Base-by-base conservation (phyloP, 352 stramenopile genomes). In the Globisporangium cystogenes region DNA sequence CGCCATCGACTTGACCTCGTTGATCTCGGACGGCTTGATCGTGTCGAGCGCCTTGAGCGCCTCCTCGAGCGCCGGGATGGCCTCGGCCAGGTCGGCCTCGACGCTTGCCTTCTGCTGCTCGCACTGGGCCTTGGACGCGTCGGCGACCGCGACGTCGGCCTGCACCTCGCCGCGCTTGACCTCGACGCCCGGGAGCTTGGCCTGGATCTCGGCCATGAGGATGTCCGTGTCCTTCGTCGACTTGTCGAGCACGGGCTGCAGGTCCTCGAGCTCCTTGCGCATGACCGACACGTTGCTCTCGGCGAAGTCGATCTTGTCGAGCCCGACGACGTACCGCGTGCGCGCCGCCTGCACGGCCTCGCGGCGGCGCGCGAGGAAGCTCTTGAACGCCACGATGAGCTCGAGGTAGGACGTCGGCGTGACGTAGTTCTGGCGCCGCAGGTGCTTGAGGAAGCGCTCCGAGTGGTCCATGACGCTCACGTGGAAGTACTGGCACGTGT, bases 391-490 rank as follows among this genome's bases (percentile, higher is more conserved):
- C 15, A 96, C 66, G 37, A 98, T 97, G 16, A 98, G 75, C 63
- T 98, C 94, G 8, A 98, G 58, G 60, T 98, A 98, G 33, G 79
- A 96, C 10, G 95, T 98, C 12, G 95, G 94, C 6, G 95, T 98
- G 23, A 98, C 93, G 55, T 98, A 98, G 57, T 98, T 98, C 50
- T 96, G 83, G 0, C 94, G 82, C 21, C 88, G 73, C 35, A 97
- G 59, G 37, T 79, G 71, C 48, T 86, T 72, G 1, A 93, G 57
- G 45, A 97, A 98, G 16, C 77, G 71, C 37, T 74, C 68, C 18
- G 86, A 96, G 29, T 97, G 81, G 2, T 87, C 74, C 60, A 90
- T 86, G 14, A 94, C 87, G 42, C 87, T 92, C 20, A 90, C 65
- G 67, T 98, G 94, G 70, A 98, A 98, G 47, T 83, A 82, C 61